Evolutionary conservation across 176 grass and related monocot genomes (phyloP).

Genomic region (Urochloa ruziziensis): DNA sequence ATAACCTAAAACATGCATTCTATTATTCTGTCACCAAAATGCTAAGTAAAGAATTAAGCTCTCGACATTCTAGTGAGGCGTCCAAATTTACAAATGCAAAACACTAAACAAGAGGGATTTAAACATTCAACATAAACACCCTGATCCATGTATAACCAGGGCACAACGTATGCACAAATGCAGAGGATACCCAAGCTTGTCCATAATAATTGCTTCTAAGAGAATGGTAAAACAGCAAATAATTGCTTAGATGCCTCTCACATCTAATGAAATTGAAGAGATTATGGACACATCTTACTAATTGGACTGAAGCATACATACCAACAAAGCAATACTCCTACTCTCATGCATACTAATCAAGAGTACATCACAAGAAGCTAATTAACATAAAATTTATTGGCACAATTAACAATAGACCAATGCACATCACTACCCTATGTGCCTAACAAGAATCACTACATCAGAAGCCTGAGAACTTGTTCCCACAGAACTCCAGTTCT

Average conservation of each 20-base stretch:
- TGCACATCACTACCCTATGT: not conserved
- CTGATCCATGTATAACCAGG: not conserved
- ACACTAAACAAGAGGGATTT: not conserved
- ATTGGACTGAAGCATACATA: too few relatives aligned
- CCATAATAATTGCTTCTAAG: not conserved
- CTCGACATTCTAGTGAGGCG: not conserved
- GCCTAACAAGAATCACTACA: not conserved
- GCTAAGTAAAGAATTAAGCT: not conserved
- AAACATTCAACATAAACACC: not conserved
- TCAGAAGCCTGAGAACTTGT: not conserved
- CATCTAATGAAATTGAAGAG: not conserved
- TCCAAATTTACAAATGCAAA: not conserved
- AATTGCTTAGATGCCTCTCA: too few relatives aligned
- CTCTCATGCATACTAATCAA: not conserved
- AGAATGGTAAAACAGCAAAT: not conserved
- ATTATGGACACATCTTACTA: not conserved
- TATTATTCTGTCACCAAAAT: not conserved
- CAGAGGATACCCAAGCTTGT: not conserved
- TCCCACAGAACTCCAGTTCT: not conserved
- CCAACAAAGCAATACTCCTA: too few relatives aligned
- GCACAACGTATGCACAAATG: not conserved
- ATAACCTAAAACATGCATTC: not conserved
- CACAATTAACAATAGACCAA: not conserved
- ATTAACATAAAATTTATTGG: not conserved
- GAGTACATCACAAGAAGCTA: not conserved